A percentile compares a stretch with the other conserved stretches of the same genome.
phyloP scores from a whole-genome alignment of 352 stramenopile species.

The Blastocystis sp. region DNA sequence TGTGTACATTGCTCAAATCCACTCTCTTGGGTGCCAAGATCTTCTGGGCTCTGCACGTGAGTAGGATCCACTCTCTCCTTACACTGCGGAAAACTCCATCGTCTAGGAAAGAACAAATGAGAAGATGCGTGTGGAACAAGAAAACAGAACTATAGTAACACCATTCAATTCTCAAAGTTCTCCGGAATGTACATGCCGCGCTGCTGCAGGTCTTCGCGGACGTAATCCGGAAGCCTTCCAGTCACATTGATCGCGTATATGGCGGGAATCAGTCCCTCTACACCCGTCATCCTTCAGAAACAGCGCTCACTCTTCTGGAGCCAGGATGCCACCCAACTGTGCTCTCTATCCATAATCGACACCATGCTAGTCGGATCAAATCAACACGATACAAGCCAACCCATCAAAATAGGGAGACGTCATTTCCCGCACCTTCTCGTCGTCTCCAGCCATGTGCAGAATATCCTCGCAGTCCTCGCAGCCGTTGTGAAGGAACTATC shows the following conservation, averaged over 20 bases:
- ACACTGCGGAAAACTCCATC: constrained; percentile 60
- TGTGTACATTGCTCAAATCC: constrained; percentile 34
- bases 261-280: constrained; percentile 26
- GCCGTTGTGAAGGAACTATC: constrained; percentile 60
- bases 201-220: constrained; percentile 15
- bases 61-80: background rate
- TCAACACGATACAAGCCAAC: background rate
- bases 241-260: constrained; percentile 66
- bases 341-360: constrained; percentile 44
- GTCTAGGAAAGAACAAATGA: background rate
- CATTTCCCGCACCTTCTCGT: constrained; percentile 39
- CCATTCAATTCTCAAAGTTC: constrained; percentile 47
- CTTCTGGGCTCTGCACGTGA: constrained; percentile 15
- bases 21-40: constrained; percentile 53
- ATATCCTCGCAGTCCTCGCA: constrained; percentile 64
- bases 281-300: background rate
- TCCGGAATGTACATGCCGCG: constrained; percentile 42
- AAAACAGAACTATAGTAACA: background rate
- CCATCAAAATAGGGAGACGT: constrained; percentile 67
- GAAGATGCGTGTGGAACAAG: background rate
- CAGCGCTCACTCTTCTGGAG: constrained; percentile 42
- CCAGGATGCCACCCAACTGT: constrained; percentile 56
- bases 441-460: constrained; percentile 57
- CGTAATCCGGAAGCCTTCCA: constrained; percentile 30
- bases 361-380: constrained; percentile 35